Conservation (phyloP, 768 basidiomycete species). For the Grammothele lineata region DNA sequence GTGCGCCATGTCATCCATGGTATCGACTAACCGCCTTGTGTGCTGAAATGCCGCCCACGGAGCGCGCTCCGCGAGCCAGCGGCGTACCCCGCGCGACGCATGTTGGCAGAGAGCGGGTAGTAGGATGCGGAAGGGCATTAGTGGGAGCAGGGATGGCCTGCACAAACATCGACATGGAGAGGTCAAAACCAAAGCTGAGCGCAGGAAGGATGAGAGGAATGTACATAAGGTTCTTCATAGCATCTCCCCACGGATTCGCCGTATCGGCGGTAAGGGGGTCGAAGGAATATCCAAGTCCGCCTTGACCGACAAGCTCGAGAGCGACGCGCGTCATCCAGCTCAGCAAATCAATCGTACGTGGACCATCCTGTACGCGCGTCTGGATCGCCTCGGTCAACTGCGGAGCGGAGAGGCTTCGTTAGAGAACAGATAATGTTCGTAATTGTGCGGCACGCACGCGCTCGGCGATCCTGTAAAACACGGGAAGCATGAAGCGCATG, state of each 20-base stretch:
- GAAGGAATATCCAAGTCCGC: conserved; percentile 19
- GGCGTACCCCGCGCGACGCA: conserved; percentile 36
- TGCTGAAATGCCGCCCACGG: conserved; percentile 37
- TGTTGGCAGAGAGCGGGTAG: conserved; percentile 39
- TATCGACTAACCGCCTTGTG: conserved; percentile 40
- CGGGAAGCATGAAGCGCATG: conserved; percentile 12
- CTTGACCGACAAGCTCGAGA: conserved; percentile 18
- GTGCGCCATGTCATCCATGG: conserved; percentile 39
- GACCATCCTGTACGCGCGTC: conserved; percentile 1
- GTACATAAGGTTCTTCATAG: conserved; percentile 16
- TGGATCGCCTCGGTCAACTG: conserved; percentile 17
- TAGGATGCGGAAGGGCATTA: conserved; percentile 38
- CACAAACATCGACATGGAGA: not conserved
- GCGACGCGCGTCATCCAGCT: conserved; percentile 15
- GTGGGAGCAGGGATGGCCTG: conserved; percentile 24
- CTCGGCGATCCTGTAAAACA: conserved; percentile 7
- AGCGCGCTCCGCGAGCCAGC: conserved; percentile 37
- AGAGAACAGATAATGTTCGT: not conserved
- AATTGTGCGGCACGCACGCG: conserved; percentile 5
- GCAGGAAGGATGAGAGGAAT: not conserved
- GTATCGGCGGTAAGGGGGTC: conserved; percentile 13
- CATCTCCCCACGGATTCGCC: conserved; percentile 13
- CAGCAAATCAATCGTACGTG: conserved; percentile 13
- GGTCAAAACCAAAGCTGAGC: not conserved
- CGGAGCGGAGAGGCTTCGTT: not conserved